phyloP scores from a whole-genome alignment of 2,329 filamentous ascomycete genomes.

The Scopulariopsis brevicaulis region DNA sequence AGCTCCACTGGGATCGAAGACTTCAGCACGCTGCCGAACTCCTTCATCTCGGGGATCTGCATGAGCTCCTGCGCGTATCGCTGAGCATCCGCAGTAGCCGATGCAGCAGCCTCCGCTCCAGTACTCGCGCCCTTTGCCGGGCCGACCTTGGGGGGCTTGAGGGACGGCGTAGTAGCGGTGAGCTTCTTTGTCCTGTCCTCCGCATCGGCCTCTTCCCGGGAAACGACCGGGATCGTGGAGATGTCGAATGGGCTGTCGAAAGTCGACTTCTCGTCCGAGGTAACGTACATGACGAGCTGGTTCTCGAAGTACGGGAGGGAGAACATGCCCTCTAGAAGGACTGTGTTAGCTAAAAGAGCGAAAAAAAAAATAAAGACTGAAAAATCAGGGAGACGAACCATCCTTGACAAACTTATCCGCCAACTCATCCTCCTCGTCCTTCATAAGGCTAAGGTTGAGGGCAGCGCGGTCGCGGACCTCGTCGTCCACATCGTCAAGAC shows the following conservation, averaged over 20 bases:
- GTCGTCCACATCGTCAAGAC: conserved; percentile 93
- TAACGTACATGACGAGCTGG: conserved; percentile 95
- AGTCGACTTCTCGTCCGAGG: conserved; percentile 75
- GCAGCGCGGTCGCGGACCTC: conserved; percentile 94
- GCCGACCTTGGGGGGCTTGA: conserved; percentile 82
- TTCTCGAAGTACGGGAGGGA: conserved; percentile 92
- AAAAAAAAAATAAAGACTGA: background rate
- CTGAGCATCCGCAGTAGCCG: conserved; percentile 69
- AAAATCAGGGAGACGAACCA: conserved; percentile 32
- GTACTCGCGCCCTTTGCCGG: conserved; percentile 59
- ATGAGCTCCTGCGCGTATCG: conserved; percentile 82
- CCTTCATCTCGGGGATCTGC: conserved; percentile 81
- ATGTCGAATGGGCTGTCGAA: conserved; percentile 87
- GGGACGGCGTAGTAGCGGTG: conserved; percentile 78
- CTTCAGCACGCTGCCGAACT: conserved; percentile 85
- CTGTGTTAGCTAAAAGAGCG: background rate
- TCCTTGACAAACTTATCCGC: conserved; percentile 88
- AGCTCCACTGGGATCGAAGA: conserved; percentile 78
- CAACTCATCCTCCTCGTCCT: conserved; percentile 80
- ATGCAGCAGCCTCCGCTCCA: conserved; percentile 63
- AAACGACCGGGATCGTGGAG: conserved; percentile 81
- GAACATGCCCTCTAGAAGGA: conserved; percentile 71
- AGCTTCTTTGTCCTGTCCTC: conserved; percentile 97
- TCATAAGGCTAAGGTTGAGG: conserved; percentile 84
- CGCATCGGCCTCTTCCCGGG: conserved; percentile 87